Conservation (phyloP, 176 grass and related monocot species). For the Cenchrus americanus region DNA sequence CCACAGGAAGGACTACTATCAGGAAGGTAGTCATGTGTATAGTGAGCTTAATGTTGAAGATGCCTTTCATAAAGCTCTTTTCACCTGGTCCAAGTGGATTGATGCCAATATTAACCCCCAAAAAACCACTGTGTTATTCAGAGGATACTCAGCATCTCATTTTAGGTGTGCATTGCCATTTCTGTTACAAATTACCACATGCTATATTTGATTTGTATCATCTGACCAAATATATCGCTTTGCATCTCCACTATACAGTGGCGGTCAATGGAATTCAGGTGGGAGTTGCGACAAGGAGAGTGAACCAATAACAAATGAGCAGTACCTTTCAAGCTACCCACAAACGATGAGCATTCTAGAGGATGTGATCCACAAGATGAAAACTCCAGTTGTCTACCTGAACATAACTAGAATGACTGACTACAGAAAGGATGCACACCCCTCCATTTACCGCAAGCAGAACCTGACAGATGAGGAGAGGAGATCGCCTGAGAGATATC, state of each 20-base stretch:
- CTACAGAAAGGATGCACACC: conserved; percentile 94
- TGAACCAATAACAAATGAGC: conserved; percentile 70
- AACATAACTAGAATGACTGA: conserved; percentile 94
- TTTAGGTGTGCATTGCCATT: conserved; percentile 56
- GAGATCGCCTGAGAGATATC: conserved; percentile 60
- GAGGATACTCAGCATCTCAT: conserved; percentile 93
- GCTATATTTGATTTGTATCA: background rate
- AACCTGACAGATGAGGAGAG: conserved; percentile 65
- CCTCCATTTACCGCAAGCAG: conserved; percentile 74
- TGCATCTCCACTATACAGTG: conserved; percentile 58
- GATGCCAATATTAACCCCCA: conserved; percentile 78
- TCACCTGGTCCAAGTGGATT: conserved; percentile 91
- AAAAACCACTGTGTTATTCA: conserved; percentile 75
- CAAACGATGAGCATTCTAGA: conserved; percentile 66
- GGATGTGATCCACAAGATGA: conserved; percentile 79
- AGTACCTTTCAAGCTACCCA: conserved; percentile 77
- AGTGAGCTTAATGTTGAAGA: conserved; percentile 73
- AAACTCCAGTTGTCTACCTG: conserved; percentile 75
- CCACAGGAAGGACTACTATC: conserved; percentile 94
- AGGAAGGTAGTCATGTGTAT: conserved; percentile 85
- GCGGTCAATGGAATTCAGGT: conserved; percentile 97
- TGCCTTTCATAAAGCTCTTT: conserved; percentile 83
- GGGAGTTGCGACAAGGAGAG: conserved; percentile 86
- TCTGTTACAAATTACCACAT: background rate
- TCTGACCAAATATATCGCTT: conserved; percentile 23